phyloP scores from a whole-genome alignment of 768 basidiomycete genomes.

The Naganishia friedmannii region DNA sequence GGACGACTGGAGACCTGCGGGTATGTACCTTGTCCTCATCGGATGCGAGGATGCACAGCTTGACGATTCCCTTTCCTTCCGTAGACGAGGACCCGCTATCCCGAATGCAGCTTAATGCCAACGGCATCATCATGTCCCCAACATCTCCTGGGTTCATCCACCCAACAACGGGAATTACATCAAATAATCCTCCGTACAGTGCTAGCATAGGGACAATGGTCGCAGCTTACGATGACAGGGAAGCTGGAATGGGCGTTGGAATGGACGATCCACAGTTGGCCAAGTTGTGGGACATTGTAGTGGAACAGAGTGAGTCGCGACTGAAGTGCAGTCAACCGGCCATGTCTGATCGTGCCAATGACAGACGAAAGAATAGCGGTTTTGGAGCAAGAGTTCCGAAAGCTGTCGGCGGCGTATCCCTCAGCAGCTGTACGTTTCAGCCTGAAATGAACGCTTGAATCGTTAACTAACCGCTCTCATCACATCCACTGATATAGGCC shows the following conservation, averaged over 20 bases:
- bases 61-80: background rate
- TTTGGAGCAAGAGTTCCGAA: slow-evolving; percentile 44
- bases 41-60: background rate
- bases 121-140: slow-evolving; percentile 12
- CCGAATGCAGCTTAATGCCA: background rate
- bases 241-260: background rate
- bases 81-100: slow-evolving; percentile 21
- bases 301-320: slow-evolving; percentile 43
- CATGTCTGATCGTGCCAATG: background rate
- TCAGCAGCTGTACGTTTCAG: background rate
- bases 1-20: slow-evolving; percentile 31
- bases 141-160: slow-evolving; percentile 14
- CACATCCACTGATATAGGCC: background rate
- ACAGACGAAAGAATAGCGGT: slow-evolving; percentile 46
- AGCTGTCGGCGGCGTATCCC: slow-evolving; percentile 7
- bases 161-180: background rate
- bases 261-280: slow-evolving; percentile 24
- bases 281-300: slow-evolving; percentile 41
- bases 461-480: background rate
- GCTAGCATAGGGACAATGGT: slow-evolving; percentile 11
- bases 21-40: background rate
- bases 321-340: background rate
- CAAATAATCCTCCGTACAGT: slow-evolving; percentile 4
- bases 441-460: too few species aligned
- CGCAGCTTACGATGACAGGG: slow-evolving; percentile 5